Base-by-base conservation (phyloP, 768 basidiomycete genomes). In the Mycena sanguinolenta region DNA sequence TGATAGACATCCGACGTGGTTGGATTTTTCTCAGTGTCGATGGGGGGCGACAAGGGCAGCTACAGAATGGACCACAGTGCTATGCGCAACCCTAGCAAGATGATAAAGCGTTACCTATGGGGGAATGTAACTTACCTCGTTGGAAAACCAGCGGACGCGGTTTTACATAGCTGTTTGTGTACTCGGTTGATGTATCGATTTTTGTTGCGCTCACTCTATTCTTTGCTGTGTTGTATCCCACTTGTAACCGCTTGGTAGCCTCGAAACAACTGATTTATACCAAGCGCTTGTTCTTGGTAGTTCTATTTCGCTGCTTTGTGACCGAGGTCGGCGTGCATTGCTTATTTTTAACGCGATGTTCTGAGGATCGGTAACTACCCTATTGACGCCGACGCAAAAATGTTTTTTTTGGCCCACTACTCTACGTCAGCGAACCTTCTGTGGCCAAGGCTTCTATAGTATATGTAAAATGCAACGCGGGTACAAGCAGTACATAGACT, bases 331-430 rank as follows among this genome's bases (percentile, higher is more conserved):
- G 42, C 13, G 42, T 19, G 17, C 12, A 44, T 17, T 44, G 17
- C 42, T 44, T 44, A 44, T 44, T 44, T 44, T 16, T 44, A 44
- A 44, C 21, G 42, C 42, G 42, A 23, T 23, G 25, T 23, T 49
- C 46, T 49, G 46, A 49, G n/a, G 46, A 49, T 49, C 46, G 46
- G 46, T 25, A 49, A 49, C 46, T 23, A 49, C 46, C 46, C n/a
- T 49, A 53, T 58, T 58, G 57, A 58, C 57, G 57, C 57, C 57
- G 14, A 58, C 36, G 36, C 57, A 58, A 58, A 39, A 23, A 38
- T 39, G n/a, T 58, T 58, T 34, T 58, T 39, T 58, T 58, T 58
- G 34, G 57, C 34, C 36, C 57, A 38, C 23, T 58, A 58, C 38
- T 58, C 36, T 39, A n/a, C 36, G n/a, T 58, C 25, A 39, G n/a